These are phyloP conservation scores for Pythium sp. DNA, from an alignment of 352 stramenopile genomes.

Conservation along the genomic window DNA sequence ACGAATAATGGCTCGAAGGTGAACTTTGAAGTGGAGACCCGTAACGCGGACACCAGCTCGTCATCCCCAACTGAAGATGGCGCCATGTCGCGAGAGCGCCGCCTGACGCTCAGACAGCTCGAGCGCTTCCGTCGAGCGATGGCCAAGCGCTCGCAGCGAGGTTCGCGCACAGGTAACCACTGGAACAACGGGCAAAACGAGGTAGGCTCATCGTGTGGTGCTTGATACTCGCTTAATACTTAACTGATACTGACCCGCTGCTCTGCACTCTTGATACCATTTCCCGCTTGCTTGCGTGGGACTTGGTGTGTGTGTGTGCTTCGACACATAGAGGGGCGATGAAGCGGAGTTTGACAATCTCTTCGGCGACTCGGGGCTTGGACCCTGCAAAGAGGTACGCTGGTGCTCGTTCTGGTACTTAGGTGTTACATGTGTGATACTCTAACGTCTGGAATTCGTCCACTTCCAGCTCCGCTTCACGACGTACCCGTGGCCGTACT, in stretches of 20 bases:
- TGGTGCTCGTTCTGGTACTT: background rate
- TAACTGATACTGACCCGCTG: background rate
- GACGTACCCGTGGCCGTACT: slow-evolving; percentile 60
- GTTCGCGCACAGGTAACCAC: slow-evolving; percentile 7
- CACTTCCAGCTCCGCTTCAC: slow-evolving; percentile 44
- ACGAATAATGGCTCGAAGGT: slow-evolving; percentile 7
- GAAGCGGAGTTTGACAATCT: slow-evolving; percentile 28
- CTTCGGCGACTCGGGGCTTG: slow-evolving; percentile 19
- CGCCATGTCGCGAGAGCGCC: slow-evolving; percentile 18
- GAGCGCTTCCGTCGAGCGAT: slow-evolving; percentile 34
- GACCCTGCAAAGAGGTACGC: slow-evolving; percentile 16
- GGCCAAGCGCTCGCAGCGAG: slow-evolving; percentile 17
- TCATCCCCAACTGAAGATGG: background rate
- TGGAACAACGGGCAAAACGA: slow-evolving; percentile 11
- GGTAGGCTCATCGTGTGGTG: slow-evolving; percentile 1
- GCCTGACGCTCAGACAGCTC: slow-evolving; percentile 30
- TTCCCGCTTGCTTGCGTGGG: background rate
- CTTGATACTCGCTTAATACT: background rate
- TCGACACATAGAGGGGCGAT: slow-evolving; percentile 12
- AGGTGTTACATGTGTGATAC: background rate
- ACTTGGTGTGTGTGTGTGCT: background rate
- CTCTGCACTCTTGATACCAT: background rate
- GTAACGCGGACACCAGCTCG: background rate
- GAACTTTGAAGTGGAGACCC: slow-evolving; percentile 14
- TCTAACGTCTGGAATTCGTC: background rate